A percentile compares a stretch with the other conserved stretches of the same genome.
Evolutionary conservation across 768 basidiomycete genomes (phyloP).

Genomic region (Epithele typhae): DNA sequence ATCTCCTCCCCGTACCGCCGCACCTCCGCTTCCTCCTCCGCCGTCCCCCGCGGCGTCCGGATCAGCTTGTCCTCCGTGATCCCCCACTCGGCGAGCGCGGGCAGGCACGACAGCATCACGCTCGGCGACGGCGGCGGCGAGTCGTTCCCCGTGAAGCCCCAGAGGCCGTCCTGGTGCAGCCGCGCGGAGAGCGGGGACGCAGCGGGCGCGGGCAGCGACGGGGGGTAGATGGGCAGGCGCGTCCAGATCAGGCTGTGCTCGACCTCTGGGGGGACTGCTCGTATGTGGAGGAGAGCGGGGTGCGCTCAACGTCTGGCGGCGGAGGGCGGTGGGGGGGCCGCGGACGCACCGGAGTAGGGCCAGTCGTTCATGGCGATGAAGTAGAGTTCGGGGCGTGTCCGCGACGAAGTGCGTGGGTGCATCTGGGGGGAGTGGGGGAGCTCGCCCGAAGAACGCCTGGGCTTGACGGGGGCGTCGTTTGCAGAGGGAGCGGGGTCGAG

Average conservation of each 20-base stretch:
- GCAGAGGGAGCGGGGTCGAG: conserved; percentile 28
- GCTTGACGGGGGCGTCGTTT: not conserved
- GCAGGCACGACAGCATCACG: conserved; percentile 50
- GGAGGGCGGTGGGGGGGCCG: not conserved
- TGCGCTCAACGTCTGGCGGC: not conserved
- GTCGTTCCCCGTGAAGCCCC: conserved; percentile 68
- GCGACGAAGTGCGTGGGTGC: too few relatives aligned
- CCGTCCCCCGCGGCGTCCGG: conserved; percentile 44
- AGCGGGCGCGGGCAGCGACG: conserved; percentile 39
- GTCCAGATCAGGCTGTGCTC: conserved; percentile 81
- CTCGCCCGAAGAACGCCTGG: conserved; percentile 3
- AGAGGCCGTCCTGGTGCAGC: conserved; percentile 71
- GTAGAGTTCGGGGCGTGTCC: conserved; percentile 52
- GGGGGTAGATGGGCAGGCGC: conserved; percentile 64
- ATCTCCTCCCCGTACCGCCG: conserved; percentile 53
- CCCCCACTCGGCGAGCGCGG: conserved; percentile 67
- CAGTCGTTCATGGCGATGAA: conserved; percentile 82
- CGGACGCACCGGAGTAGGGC: conserved; percentile 72
- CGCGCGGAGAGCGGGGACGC: conserved; percentile 40
- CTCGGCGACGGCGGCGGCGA: conserved; percentile 59
- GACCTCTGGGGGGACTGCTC: conserved; percentile 59
- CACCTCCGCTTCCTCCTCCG: conserved; percentile 50
- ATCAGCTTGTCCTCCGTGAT: conserved; percentile 59
- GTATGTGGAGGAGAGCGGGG: not conserved
- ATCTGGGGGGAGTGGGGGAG: conserved; percentile 29